phyloP scores from a whole-genome alignment of 2,329 filamentous ascomycete species.

The Cryphonectria naterciae region DNA sequence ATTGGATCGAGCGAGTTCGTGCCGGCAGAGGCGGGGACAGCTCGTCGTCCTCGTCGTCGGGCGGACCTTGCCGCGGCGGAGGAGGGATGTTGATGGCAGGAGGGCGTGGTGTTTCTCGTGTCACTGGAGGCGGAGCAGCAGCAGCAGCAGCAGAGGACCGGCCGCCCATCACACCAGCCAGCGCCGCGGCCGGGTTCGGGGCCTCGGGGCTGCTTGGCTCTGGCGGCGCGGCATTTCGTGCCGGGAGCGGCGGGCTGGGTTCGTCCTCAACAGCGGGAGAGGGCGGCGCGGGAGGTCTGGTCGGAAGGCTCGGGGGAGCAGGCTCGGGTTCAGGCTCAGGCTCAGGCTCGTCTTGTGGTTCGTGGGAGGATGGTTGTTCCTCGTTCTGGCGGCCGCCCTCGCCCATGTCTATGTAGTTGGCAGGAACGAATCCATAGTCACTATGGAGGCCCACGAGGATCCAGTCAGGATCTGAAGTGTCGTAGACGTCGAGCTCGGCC shows the following conservation, averaged over 20 bases:
- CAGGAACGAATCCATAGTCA: slow-evolving; percentile 91
- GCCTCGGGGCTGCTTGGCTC: slow-evolving; percentile 41
- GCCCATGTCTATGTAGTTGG: slow-evolving; percentile 88
- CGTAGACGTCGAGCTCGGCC: slow-evolving; percentile 79
- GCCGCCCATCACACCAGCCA: slow-evolving; percentile 60
- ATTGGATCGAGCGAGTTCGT: slow-evolving; percentile 54
- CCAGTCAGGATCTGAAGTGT: slow-evolving; percentile 93
- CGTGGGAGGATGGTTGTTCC: slow-evolving; percentile 39
- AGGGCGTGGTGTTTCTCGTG: slow-evolving; percentile 39
- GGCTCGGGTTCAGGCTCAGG: slow-evolving; percentile 30
- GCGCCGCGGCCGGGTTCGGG: slow-evolving; percentile 54
- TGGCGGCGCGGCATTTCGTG: slow-evolving; percentile 38
- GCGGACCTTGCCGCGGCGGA: slow-evolving; percentile 47
- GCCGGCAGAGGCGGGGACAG: slow-evolving; percentile 66
- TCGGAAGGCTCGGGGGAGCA: slow-evolving; percentile 43
- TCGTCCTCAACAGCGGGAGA: slow-evolving; percentile 40
- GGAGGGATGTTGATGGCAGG: slow-evolving; percentile 60
- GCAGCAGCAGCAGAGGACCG: slow-evolving; percentile 45
- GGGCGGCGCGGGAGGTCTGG: slow-evolving; percentile 42
- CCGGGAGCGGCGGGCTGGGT: slow-evolving; percentile 45
- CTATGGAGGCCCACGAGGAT: slow-evolving; percentile 83
- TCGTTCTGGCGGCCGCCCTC: slow-evolving; percentile 44
- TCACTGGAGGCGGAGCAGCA: slow-evolving; percentile 49
- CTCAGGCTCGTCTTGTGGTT: slow-evolving; percentile 42
- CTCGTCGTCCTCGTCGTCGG: slow-evolving; percentile 71